phyloP scores from a whole-genome alignment of 495 filamentous ascomycete genomes.

The Xylaria palmicola region DNA sequence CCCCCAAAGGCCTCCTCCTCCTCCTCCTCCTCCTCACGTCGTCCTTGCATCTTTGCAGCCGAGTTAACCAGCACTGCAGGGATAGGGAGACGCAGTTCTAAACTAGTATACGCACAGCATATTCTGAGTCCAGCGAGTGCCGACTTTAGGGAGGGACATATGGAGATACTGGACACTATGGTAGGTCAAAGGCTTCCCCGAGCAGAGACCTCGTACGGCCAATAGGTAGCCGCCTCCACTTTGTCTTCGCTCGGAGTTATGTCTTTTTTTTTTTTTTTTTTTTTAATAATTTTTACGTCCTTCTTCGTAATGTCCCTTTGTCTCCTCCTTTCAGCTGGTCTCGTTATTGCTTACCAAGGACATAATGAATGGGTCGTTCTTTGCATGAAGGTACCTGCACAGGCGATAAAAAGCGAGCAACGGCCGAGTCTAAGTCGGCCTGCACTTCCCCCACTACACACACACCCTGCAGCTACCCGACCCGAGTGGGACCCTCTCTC shows the following conservation, averaged over 20 bases:
- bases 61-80: no score
- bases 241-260: no score
- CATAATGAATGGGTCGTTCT: background rate
- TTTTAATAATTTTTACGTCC: background rate
- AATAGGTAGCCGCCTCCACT: no score
- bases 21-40: no score
- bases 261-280: background rate
- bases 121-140: no score
- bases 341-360: background rate
- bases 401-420: background rate
- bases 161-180: no score
- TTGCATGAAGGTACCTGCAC: background rate
- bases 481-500: background rate
- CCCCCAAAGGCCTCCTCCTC: background rate
- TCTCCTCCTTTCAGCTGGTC: conserved; percentile 2
- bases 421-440: background rate
- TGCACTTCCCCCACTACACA: background rate
- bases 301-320: background rate
- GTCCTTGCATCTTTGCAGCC: no score
- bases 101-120: no score
- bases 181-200: no score
- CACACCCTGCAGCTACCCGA: background rate
- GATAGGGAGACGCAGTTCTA: no score
- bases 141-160: no score
- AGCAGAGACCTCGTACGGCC: no score